These are phyloP conservation scores for Pilaira anomala DNA, from an alignment of 192 early-diverging fungal species.

Conservation along the genomic window DNA sequence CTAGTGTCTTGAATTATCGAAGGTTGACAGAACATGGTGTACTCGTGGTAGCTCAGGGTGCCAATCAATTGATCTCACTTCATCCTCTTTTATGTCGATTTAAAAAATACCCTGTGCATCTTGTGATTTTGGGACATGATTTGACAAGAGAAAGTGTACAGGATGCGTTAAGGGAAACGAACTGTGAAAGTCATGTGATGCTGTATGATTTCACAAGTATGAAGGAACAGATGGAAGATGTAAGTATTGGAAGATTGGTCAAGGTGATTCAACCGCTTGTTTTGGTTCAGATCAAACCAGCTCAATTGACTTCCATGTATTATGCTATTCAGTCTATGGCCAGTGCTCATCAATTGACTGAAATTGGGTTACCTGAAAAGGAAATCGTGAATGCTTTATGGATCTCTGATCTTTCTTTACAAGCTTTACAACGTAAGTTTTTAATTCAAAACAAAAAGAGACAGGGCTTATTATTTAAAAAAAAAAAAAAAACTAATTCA, in stretches of 20 bases:
- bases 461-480: not conserved
- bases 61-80: slow-evolving; percentile 24
- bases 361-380: slow-evolving; percentile 43
- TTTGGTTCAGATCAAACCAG: slow-evolving; percentile 39
- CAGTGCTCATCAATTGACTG: slow-evolving; percentile 8
- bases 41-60: slow-evolving; percentile 25
- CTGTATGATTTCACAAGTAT: slow-evolving; percentile 11
- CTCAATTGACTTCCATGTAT: slow-evolving; percentile 13
- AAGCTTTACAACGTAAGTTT: slow-evolving; percentile 48
- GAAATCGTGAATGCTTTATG: slow-evolving; percentile 48
- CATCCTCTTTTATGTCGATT: slow-evolving; percentile 37
- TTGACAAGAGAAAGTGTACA: not conserved
- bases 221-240: slow-evolving; percentile 9
- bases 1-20: slow-evolving; percentile 23
- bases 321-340: slow-evolving; percentile 2
- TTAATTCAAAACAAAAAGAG: not conserved
- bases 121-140: slow-evolving; percentile 15
- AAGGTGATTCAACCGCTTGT: slow-evolving; percentile 37
- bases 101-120: slow-evolving; percentile 9
- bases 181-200: not conserved
- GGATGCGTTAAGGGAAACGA: not conserved
- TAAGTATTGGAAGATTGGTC: slow-evolving; percentile 34
- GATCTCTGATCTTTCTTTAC: slow-evolving; percentile 49
- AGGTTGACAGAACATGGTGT: slow-evolving; percentile 24
- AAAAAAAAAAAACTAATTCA: not conserved